Percentiles rank a stretch among this genome's conserved stretches.
These are phyloP conservation scores for Solanum bulbocastanum DNA, from an alignment of 257 asterid genomes.

Conservation along the genomic window DNA sequence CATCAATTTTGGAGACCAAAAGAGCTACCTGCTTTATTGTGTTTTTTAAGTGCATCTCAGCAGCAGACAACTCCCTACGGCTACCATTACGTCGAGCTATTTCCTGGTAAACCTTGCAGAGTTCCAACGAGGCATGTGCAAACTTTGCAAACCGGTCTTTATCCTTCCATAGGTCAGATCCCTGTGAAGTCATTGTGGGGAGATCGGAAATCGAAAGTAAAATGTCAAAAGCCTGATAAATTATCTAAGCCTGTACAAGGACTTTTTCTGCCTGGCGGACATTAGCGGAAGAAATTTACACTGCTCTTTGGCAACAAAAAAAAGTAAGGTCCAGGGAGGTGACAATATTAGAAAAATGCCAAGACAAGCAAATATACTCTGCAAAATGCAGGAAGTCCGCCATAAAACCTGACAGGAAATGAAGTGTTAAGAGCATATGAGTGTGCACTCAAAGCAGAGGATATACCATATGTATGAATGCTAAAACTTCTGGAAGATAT, in stretches of 20 bases:
- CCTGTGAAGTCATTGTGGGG: slow-evolving; percentile 11
- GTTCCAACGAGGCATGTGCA: slow-evolving; percentile 72
- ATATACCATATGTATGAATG: background rate
- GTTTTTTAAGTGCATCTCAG: slow-evolving; percentile 88
- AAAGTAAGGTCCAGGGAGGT: background rate
- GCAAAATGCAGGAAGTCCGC: background rate
- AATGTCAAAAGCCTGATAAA: background rate
- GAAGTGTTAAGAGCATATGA: background rate
- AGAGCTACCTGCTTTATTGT: slow-evolving; percentile 44
- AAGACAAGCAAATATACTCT: background rate
- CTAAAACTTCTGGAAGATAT: background rate
- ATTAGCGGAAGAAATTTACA: background rate
- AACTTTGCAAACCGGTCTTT: slow-evolving; percentile 63
- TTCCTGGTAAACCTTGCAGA: slow-evolving; percentile 62
- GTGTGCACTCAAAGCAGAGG: background rate
- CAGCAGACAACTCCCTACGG: slow-evolving; percentile 55
- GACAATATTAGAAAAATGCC: background rate
- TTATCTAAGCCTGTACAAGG: background rate
- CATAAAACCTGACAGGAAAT: background rate
- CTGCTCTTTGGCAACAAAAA: background rate
- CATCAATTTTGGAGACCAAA: background rate
- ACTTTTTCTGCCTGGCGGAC: background rate
- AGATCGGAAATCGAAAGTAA: background rate
- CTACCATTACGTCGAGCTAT: slow-evolving; percentile 33
- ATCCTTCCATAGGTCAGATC: slow-evolving; percentile 80